These are phyloP conservation scores for Ophiostoma himal-ulmi DNA, from an alignment of 2,329 filamentous ascomycete species.

Conservation along the genomic window DNA sequence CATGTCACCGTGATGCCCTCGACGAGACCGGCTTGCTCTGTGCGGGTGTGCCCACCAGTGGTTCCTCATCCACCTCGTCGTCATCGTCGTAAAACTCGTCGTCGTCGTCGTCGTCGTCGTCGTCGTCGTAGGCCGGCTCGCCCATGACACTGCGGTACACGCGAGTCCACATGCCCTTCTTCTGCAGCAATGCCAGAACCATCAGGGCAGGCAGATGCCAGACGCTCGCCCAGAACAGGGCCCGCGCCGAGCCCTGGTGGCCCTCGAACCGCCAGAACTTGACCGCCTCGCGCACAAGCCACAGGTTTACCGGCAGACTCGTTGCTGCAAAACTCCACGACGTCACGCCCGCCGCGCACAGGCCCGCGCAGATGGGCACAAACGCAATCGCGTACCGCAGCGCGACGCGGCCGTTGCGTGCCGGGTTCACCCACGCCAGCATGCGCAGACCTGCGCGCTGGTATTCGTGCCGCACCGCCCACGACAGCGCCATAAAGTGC, in stretches of 20 bases:
- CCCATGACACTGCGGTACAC: conserved; percentile 68
- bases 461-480: conserved; percentile 86
- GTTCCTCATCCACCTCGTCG: not conserved
- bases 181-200: conserved; percentile 84
- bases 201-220: conserved; percentile 91
- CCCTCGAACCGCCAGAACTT: conserved; percentile 76
- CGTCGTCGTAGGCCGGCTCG: conserved; percentile 50
- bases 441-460: conserved; percentile 60
- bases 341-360: conserved; percentile 75
- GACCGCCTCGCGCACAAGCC: conserved; percentile 75
- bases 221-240: conserved; percentile 93
- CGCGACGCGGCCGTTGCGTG: conserved; percentile 78
- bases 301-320: conserved; percentile 75
- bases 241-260: conserved; percentile 70
- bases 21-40: not conserved
- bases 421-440: conserved; percentile 83
- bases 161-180: conserved; percentile 84
- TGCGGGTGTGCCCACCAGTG: not conserved
- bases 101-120: conserved; percentile 37
- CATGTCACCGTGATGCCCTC: conserved; percentile 4
- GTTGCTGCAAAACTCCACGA: conserved; percentile 79
- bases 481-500: conserved; percentile 92
- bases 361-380: conserved; percentile 74
- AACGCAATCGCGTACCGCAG: conserved; percentile 80
- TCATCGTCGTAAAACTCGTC: conserved; percentile 16